Base-by-base conservation (phyloP, 2,329 filamentous ascomycete species). In the Drechslera avenae region DNA sequence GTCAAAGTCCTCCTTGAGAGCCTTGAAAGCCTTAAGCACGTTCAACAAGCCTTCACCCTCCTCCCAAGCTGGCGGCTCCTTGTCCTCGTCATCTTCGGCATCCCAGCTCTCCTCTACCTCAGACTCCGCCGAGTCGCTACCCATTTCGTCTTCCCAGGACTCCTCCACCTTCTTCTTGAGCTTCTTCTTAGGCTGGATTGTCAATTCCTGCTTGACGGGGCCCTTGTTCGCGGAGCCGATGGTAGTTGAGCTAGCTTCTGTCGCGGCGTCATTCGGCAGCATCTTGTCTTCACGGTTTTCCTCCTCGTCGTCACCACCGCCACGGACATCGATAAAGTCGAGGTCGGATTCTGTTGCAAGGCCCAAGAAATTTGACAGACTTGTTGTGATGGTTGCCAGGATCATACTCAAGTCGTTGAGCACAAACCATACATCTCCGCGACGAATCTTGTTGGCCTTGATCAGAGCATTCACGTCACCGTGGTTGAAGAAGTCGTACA, bases 401-500 rank as follows among this genome's bases (percentile, higher is more conserved):
- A 87, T 75, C 46, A 84, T 76, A 12, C 82, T 85, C 67, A 86
- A 86, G 63, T 87, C 82, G 53, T 90, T 89, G 2, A 91, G 77
- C 2, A 81, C 66, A 62, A 87, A 91, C 89, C 88, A 92, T 7
- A 90, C 79, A 39, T 91, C 86, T 4, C 83, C 82, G 1, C 76
- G 74, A 36, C 82, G 83, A 64, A 93, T 85, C 2, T 81, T 78
- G 65, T 93, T 92, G 23, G 85, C 86, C 0, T 71, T 74, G 10
- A 83, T 81, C 2, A 92, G 74, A 0, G 84, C 81, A 1, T 77
- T 67, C 17, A 86, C 68, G 63, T 87, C 83, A 3, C 88, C 88
- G 60, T 92, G 86, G 70, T 85, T 88, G 78, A 84, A 91, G 72
- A 91, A 93, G 69, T 92, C 87, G 52, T 87, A 84, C 0, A 92